phyloP scores from a whole-genome alignment of 2,329 filamentous ascomycete genomes.

The Alternaria arborescens region DNA sequence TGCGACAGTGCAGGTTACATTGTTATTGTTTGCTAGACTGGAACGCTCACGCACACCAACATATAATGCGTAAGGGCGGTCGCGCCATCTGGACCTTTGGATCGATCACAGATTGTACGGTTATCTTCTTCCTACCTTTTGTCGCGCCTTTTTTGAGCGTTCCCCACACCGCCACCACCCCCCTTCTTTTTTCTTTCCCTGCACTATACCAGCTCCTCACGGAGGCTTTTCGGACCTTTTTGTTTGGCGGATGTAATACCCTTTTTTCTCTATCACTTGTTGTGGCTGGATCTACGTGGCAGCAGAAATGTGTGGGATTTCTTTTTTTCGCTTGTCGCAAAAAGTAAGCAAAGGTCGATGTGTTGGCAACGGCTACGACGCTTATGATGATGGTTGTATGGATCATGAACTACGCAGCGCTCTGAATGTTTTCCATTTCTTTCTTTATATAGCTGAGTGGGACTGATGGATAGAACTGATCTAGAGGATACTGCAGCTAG shows the following conservation, averaged over 20 bases:
- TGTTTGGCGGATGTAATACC: slow-evolving; percentile 41
- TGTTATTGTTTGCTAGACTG: slow-evolving; percentile 49
- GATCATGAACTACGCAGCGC: slow-evolving; percentile 25
- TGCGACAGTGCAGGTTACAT: slow-evolving; percentile 47
- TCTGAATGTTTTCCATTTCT: slow-evolving; percentile 12
- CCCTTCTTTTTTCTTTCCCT: slow-evolving; percentile 19
- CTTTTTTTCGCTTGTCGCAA: slow-evolving; percentile 17
- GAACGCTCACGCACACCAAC: slow-evolving; percentile 49
- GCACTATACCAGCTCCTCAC: slow-evolving; percentile 42
- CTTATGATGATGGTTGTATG: slow-evolving; percentile 19
- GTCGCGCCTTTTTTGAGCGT: slow-evolving; percentile 9
- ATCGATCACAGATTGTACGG: slow-evolving; percentile 25
- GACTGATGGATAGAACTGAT: background rate
- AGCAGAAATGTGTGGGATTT: slow-evolving; percentile 12
- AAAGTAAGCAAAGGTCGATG: slow-evolving; percentile 22
- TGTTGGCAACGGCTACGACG: slow-evolving; percentile 25
- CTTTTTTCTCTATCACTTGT: slow-evolving; percentile 23
- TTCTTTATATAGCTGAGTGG: slow-evolving; percentile 6
- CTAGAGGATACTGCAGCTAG: background rate
- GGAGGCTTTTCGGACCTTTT: slow-evolving; percentile 32
- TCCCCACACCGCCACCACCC: slow-evolving; percentile 12
- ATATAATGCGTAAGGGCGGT: slow-evolving; percentile 36
- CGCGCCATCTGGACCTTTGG: slow-evolving; percentile 26
- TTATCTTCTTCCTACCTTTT: slow-evolving; percentile 16
- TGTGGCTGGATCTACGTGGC: slow-evolving; percentile 20